Percentiles rank a stretch among this genome's conserved stretches.
These are phyloP conservation scores for Phytophthora vignae DNA, from an alignment of 352 stramenopile genomes.

Conservation along the genomic window DNA sequence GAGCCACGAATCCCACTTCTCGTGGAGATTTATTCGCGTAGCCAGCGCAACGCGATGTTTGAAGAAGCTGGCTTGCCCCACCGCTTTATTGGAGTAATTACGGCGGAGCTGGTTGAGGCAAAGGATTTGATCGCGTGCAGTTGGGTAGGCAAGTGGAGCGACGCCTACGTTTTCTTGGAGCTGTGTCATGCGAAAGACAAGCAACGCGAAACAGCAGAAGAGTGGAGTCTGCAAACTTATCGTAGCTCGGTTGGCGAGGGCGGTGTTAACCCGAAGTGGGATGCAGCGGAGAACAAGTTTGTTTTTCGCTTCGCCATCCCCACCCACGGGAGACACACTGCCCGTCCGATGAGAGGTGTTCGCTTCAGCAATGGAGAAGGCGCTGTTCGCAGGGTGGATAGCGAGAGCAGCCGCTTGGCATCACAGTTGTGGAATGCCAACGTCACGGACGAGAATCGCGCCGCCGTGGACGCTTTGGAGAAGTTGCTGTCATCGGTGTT, in stretches of 20 bases:
- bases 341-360: conserved; percentile 15
- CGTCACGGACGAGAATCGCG: conserved; percentile 37
- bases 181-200: conserved; percentile 49
- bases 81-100: conserved; percentile 76
- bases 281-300: conserved; percentile 59
- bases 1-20: conserved; percentile 60
- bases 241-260: conserved; percentile 64
- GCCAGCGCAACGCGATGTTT: conserved; percentile 84
- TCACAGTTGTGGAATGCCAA: conserved; percentile 58
- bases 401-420: conserved; percentile 18
- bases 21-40: conserved; percentile 72
- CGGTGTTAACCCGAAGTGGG: conserved; percentile 69
- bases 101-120: conserved; percentile 72
- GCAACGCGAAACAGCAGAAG: conserved; percentile 51
- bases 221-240: conserved; percentile 82
- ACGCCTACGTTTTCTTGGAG: conserved; percentile 82
- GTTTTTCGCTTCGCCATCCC: conserved; percentile 81
- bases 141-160: conserved; percentile 72
- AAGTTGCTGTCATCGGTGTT: conserved; percentile 71
- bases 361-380: conserved; percentile 14
- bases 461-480: conserved; percentile 55
- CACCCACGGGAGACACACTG: conserved; percentile 64
- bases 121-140: conserved; percentile 77
- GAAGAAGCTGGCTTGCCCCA: conserved; percentile 77
- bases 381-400: conserved; percentile 16